A percentile compares a stretch with the other conserved stretches of the same genome.
phyloP scores from a whole-genome alignment of 2,329 filamentous ascomycete species.

The Neofusicoccum ribis region DNA sequence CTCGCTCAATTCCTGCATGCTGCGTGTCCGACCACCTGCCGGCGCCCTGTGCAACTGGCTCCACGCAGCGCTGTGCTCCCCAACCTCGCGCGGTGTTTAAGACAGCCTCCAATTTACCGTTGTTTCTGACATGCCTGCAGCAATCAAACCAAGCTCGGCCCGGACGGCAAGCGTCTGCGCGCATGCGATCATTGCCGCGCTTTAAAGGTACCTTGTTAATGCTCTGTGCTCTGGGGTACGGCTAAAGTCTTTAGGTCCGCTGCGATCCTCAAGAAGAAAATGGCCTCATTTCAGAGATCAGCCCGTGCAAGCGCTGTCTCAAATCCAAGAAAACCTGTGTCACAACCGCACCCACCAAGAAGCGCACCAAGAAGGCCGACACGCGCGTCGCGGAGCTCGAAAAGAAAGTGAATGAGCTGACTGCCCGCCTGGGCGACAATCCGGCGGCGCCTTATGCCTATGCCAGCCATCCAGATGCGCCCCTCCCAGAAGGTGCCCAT shows the following conservation, averaged over 20 bases:
- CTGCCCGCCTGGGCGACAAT: slow-evolving; percentile 67
- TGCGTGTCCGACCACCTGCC: no score
- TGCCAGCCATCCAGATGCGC: neutral
- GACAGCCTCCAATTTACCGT: neutral
- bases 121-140: slow-evolving; percentile 1
- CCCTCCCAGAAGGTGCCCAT: neutral
- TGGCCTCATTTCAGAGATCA: slow-evolving; percentile 51
- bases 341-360: slow-evolving; percentile 68
- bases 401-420: slow-evolving; percentile 88
- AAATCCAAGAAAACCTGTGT: slow-evolving; percentile 58
- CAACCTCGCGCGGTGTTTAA: neutral
- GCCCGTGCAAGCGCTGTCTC: slow-evolving; percentile 65
- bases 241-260: slow-evolving; percentile 57
- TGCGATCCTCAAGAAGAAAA: slow-evolving; percentile 70
- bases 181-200: slow-evolving; percentile 22
- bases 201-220: neutral
- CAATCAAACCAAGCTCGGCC: slow-evolving; percentile 17
- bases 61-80: neutral
- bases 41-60: neutral
- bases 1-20: neutral
- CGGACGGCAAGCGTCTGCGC: slow-evolving; percentile 17
- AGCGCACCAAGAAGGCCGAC: slow-evolving; percentile 89
- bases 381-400: slow-evolving; percentile 86
- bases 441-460: neutral
- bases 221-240: neutral